Conservation (phyloP, 2,329 filamentous ascomycete species). For the Karstenula rhodostoma region DNA sequence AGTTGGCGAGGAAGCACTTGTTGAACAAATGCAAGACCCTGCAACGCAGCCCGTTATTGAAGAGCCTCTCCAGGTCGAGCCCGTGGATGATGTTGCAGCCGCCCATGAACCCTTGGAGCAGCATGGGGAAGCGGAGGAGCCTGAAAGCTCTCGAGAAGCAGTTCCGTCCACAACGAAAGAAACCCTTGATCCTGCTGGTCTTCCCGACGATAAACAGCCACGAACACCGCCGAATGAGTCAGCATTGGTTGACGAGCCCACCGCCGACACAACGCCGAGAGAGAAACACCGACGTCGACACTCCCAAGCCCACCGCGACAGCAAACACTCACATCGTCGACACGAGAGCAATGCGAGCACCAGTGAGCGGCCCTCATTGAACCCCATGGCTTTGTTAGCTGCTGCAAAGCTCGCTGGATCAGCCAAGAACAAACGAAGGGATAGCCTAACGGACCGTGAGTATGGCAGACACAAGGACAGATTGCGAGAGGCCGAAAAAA, state of each 20-base stretch:
- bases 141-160: neutral
- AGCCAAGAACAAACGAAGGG: slow-evolving; percentile 37
- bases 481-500: slow-evolving; percentile 30
- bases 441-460: slow-evolving; percentile 45
- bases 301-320: slow-evolving; percentile 40
- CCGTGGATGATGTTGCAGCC: neutral
- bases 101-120: neutral
- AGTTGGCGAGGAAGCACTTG: neutral
- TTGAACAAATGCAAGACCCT: slow-evolving; percentile 7
- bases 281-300: slow-evolving; percentile 41
- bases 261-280: slow-evolving; percentile 28
- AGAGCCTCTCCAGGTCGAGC: slow-evolving; percentile 2
- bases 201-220: slow-evolving; percentile 11
- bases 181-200: neutral
- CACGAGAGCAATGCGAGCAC: slow-evolving; percentile 43
- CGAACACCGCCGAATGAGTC: slow-evolving; percentile 36
- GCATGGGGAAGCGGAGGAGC: neutral
- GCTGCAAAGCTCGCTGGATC: slow-evolving; percentile 30
- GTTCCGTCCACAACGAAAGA: slow-evolving; percentile 4
- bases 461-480: slow-evolving; percentile 28
- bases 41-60: slow-evolving; percentile 8
- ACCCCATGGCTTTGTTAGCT: slow-evolving; percentile 28
- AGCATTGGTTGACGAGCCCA: slow-evolving; percentile 34
- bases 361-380: slow-evolving; percentile 35
- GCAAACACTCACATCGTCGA: slow-evolving; percentile 37